Percentiles rank a stretch among this genome's conserved stretches.
Conservation (phyloP, 768 basidiomycete genomes). For the Suillus luteus region DNA sequence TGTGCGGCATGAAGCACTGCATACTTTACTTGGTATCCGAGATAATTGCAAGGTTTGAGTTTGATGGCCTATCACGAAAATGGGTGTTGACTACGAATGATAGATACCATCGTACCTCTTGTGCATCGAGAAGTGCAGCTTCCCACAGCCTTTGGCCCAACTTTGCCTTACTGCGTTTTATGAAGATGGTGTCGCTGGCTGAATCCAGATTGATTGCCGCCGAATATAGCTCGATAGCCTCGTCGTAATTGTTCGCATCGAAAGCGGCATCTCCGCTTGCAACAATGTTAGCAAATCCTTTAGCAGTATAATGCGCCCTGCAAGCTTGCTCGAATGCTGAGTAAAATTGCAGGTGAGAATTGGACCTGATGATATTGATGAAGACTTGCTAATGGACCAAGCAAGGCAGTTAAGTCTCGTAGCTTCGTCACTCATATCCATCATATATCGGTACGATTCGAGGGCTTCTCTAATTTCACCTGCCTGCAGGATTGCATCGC, state of each 20-base stretch:
- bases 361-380: neutral
- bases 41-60: neutral
- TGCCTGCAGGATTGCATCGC: neutral
- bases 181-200: neutral
- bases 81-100: neutral
- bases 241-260: neutral
- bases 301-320: neutral
- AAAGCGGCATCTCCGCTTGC: neutral
- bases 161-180: neutral
- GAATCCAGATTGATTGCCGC: neutral
- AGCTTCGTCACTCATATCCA: neutral
- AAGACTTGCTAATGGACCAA: neutral
- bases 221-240: neutral
- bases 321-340: neutral
- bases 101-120: neutral
- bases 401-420: neutral
- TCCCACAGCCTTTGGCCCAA: neutral
- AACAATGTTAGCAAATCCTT: neutral
- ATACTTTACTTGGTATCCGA: neutral
- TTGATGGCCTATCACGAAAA: neutral
- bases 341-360: neutral
- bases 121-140: neutral
- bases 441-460: neutral
- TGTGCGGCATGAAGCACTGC: neutral
- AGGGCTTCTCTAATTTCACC: neutral